Percentiles rank a stretch among this genome's conserved stretches.
phyloP scores from a whole-genome alignment of 1,139 yeast genomes.

The Candida sojae region DNA sequence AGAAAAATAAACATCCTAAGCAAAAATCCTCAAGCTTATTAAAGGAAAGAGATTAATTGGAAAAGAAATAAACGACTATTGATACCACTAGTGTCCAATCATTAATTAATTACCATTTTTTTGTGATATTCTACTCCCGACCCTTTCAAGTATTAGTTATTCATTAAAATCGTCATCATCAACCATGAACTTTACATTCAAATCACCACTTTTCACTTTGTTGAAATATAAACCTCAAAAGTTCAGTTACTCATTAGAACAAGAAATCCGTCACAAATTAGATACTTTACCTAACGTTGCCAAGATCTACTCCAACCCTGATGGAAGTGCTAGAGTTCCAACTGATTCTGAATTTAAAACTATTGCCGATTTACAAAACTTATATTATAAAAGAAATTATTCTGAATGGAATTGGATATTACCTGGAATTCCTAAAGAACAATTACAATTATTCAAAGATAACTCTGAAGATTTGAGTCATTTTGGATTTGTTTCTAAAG shows the following conservation, averaged over 20 bases:
- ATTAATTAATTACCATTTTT: no score
- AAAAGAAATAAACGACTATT: not conserved
- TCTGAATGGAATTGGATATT: conserved; percentile 62
- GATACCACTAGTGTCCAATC: no score
- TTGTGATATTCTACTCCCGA: not conserved
- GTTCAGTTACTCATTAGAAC: conserved; percentile 45
- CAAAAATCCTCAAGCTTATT: not conserved
- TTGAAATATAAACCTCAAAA: conserved; percentile 40
- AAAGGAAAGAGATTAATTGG: not conserved
- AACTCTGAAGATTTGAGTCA: conserved; percentile 65
- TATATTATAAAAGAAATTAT: conserved; percentile 61
- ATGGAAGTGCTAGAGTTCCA: conserved; percentile 76
- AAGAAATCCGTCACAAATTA: conserved; percentile 43
- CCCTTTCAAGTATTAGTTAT: not conserved
- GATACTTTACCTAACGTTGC: conserved; percentile 57
- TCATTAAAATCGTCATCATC: not conserved
- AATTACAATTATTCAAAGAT: conserved; percentile 59
- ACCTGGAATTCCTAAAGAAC: conserved; percentile 54
- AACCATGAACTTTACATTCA: conserved; percentile 45
- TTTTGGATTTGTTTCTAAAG: conserved; percentile 63
- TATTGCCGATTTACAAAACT: conserved; percentile 69
- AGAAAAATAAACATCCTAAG: conserved; percentile 10
- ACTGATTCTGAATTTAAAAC: conserved; percentile 71
- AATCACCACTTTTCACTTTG: conserved; percentile 42
- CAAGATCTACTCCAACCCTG: conserved; percentile 69